Conservation (phyloP, 1,284 basidiomycete genomes). For the Stereum hirsutum region DNA sequence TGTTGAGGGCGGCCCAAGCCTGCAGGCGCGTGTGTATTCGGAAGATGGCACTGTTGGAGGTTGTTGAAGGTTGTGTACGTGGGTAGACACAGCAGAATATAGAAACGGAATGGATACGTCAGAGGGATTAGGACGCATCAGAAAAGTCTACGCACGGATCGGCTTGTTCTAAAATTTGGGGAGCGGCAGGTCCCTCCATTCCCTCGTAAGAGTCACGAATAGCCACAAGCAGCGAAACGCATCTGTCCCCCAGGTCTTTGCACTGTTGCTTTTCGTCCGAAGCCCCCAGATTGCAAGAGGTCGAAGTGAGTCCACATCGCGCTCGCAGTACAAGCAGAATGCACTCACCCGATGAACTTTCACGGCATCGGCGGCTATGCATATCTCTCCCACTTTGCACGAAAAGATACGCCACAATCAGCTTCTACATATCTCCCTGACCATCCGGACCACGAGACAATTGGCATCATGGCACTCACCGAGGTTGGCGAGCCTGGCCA, state of each 20-base stretch:
- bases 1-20: conserved; percentile 28
- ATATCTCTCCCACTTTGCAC: background rate
- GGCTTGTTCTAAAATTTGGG: conserved; percentile 26
- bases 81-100: background rate
- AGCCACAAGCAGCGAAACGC: conserved; percentile 21
- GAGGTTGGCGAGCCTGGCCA: background rate
- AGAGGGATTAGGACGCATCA: background rate
- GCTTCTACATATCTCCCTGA: too few relatives aligned
- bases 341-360: background rate
- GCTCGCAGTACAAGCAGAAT: background rate
- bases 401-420: too few relatives aligned
- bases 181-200: conserved; percentile 22
- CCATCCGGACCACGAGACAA: too few relatives aligned
- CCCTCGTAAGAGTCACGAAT: conserved; percentile 24
- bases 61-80: background rate
- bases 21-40: conserved; percentile 20
- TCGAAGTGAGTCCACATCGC: conserved; percentile 1
- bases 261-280: conserved; percentile 29
- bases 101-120: background rate
- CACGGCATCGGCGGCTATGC: conserved; percentile 4
- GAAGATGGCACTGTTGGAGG: conserved; percentile 24
- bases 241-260: conserved; percentile 23
- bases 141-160: conserved; percentile 20
- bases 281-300: too few relatives aligned
- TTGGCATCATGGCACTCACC: background rate